These are phyloP conservation scores for Solanum hybrid DNA, from an alignment of 305 asterid species.

Conservation along the genomic window DNA sequence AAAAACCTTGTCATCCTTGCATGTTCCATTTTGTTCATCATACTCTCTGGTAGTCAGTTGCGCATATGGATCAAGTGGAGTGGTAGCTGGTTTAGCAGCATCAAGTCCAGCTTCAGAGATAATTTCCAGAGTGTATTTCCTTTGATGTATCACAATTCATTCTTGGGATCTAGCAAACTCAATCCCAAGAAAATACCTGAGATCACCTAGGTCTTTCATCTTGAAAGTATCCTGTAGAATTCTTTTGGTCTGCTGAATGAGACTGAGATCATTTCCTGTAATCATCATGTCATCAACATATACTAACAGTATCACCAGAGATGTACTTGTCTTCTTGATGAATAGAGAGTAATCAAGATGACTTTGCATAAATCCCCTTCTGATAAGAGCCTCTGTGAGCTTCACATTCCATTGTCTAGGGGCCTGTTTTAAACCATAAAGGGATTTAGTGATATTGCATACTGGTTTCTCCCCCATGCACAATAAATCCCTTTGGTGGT, in stretches of 20 bases:
- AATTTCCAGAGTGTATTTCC: background rate
- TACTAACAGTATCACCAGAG: background rate
- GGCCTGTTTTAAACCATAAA: background rate
- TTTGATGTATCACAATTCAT: background rate
- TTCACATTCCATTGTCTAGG: background rate
- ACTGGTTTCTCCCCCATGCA: background rate
- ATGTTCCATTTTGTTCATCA: background rate
- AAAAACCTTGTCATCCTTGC: background rate
- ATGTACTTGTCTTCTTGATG: no score
- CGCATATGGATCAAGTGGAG: background rate
- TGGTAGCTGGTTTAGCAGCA: background rate
- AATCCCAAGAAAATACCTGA: background rate
- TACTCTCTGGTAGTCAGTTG: background rate
- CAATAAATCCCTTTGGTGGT: background rate
- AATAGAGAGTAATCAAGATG: background rate
- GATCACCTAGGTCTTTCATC: background rate
- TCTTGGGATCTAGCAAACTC: background rate
- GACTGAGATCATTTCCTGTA: background rate
- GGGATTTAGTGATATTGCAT: background rate
- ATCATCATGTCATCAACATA: background rate
- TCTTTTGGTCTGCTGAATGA: background rate
- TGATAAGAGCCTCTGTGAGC: background rate
- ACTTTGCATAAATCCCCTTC: no score
- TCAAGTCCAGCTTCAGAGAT: background rate
- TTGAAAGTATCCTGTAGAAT: background rate